These are phyloP conservation scores for Rhizopogon sp. DNA, from an alignment of 768 basidiomycete genomes.

Conservation along the genomic window DNA sequence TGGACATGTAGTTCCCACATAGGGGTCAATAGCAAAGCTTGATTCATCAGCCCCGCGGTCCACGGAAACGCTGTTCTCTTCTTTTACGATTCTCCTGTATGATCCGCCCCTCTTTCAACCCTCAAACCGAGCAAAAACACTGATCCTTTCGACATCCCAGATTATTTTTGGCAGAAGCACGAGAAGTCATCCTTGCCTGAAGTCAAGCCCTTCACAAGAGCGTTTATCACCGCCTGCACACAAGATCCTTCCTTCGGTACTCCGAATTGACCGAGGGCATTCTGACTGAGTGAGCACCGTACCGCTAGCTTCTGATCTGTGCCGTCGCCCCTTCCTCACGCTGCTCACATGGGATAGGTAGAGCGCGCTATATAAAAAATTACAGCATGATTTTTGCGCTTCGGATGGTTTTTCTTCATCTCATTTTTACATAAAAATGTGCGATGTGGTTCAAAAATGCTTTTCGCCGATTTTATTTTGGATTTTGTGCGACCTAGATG, in stretches of 20 bases:
- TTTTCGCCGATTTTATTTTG: background rate
- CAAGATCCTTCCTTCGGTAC: constrained; percentile 9
- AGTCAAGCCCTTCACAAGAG: constrained; percentile 8
- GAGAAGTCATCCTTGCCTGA: background rate
- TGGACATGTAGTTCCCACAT: background rate
- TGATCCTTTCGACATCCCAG: constrained; percentile 8
- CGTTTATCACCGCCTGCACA: constrained; percentile 9
- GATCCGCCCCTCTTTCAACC: constrained; percentile 3
- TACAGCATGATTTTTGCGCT: constrained; percentile 4
- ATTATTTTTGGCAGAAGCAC: constrained; percentile 7
- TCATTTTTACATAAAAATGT: constrained; percentile 2
- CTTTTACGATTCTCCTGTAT: constrained; percentile 4
- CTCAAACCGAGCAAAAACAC: constrained; percentile 9
- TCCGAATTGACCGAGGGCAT: constrained; percentile 6
- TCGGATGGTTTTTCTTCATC: background rate
- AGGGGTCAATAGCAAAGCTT: background rate
- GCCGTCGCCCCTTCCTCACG: constrained; percentile 1
- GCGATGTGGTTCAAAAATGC: constrained; percentile 1
- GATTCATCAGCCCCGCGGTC: background rate
- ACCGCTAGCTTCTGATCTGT: constrained; percentile 2
- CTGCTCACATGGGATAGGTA: too few species aligned
- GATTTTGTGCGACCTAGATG: constrained; percentile 1
- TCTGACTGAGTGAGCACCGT: constrained; percentile 12
- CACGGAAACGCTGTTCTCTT: background rate
- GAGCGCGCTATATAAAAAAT: constrained; percentile 10